Evolutionary conservation across 345 rosid genomes (phyloP), one percentile per base, ranked within the genome.

Genomic region (Conringia planisiliqua): DNA sequence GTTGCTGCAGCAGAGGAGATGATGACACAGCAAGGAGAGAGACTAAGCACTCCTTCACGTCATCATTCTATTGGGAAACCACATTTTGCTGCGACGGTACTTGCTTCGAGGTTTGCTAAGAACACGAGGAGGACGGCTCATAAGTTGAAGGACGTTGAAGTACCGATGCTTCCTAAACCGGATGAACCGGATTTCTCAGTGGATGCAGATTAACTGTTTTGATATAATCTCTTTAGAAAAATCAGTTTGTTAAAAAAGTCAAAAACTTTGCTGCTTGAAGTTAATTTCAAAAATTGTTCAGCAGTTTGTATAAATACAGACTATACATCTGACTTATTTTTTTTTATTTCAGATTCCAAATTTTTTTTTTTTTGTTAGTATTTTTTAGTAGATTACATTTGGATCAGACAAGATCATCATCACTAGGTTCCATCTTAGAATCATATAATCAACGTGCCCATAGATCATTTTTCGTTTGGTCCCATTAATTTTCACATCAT

Each of bases 61-160:
- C 63, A 32, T n/a, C 77, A 72, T 33, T 85, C 89, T 67, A 82
- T 66, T 44, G 77, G 70, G 62, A 89, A 79, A 80, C 80, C 79
- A 12, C 89, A 89, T 79, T 83, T 91, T 1, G 94, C 88, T 26
- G 95, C 80, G 8, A 90, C 97, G 0, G 68, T 90, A 52, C 56
- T 90, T 50, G 97, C 97, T 30, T 85, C 96, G 4, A 88, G 90
- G 66, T 90, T 91, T 78, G 97, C 98, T 26, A 91, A 93, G 16
- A 94, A 87, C 82, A 87, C 97, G 2, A 84, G 97, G 70, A 87
- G 87, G 65, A 89, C 95, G n/a, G 83, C 85, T 60, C 90, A 84
- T 76, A 94, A 86, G 83, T 43, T 81, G 60, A 91, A 87, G 64
- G 88, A 82, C 16, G 83, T 82, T 4, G 85, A 80, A 38, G 73